Conservation (phyloP, 805 yeast genomes). For the Kodamaea kaohsiungensis region DNA sequence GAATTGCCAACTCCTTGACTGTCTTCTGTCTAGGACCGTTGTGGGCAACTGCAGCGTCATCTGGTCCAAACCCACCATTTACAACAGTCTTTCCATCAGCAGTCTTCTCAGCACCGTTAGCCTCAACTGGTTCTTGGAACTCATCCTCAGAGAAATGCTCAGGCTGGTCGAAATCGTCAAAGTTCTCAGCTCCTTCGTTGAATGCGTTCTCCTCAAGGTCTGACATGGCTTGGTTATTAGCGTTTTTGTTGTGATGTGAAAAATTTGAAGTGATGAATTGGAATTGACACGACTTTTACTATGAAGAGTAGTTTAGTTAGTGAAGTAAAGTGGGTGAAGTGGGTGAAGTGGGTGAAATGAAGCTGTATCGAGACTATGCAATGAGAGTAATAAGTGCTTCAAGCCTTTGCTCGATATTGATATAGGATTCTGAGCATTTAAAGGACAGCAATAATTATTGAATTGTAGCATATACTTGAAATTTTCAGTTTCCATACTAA, state of each 20-base stretch:
- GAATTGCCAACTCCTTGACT: conserved; percentile 78
- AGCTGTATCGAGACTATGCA: no score
- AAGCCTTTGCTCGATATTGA: no score
- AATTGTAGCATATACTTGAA: no score
- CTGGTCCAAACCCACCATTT: conserved; percentile 67
- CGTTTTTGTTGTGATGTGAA: conserved; percentile 3
- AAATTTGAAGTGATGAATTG: background rate
- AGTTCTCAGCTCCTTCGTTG: conserved; percentile 69
- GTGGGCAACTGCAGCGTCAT: conserved; percentile 35
- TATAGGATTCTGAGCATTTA: no score
- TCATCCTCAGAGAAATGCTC: conserved; percentile 81
- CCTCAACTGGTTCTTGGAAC: conserved; percentile 38
- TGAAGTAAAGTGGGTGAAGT: background rate
- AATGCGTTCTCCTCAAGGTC: conserved; percentile 50
- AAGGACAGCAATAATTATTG: no score
- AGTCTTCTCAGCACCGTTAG: conserved; percentile 38
- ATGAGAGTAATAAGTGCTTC: no score
- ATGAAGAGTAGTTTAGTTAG: background rate
- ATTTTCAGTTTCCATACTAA: no score
- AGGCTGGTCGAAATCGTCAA: conserved; percentile 77
- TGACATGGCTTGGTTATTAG: conserved; percentile 28
- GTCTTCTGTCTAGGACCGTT: conserved; percentile 53
- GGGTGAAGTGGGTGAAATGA: background rate
- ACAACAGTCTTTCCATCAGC: conserved; percentile 74
- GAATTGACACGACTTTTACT: conserved; percentile 1